Conservation (phyloP, 2,329 filamentous ascomycete genomes). For the Lachnellula occidentalis region DNA sequence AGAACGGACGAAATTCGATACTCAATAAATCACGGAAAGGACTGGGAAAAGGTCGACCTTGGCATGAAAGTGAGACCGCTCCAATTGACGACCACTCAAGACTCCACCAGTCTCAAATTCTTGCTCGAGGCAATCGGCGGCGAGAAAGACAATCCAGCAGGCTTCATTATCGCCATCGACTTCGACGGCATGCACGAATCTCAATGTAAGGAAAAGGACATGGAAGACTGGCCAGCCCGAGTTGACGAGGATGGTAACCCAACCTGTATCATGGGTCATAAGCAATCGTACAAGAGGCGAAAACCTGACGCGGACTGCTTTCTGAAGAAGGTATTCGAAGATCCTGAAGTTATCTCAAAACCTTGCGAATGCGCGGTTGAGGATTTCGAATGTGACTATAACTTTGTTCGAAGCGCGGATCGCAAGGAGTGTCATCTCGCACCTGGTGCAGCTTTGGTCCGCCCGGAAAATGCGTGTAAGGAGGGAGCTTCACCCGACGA, state of each 20-base stretch:
- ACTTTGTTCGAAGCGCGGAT: slow-evolving; percentile 67
- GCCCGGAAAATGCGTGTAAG: slow-evolving; percentile 71
- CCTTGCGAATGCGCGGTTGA: slow-evolving; percentile 73
- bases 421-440: slow-evolving; percentile 62
- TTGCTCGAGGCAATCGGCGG: slow-evolving; percentile 60
- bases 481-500: slow-evolving; percentile 39
- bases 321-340: slow-evolving; percentile 77
- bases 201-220: slow-evolving; percentile 74
- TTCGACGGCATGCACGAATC: slow-evolving; percentile 76
- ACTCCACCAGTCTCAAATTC: slow-evolving; percentile 91
- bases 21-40: slow-evolving; percentile 83
- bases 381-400: slow-evolving; percentile 97
- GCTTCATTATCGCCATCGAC: slow-evolving; percentile 70
- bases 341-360: slow-evolving; percentile 63
- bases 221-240: slow-evolving; percentile 85
- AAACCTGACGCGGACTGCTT: slow-evolving; percentile 89
- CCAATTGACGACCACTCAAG: slow-evolving; percentile 79
- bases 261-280: slow-evolving; percentile 93
- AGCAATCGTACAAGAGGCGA: slow-evolving; percentile 76
- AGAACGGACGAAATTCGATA: slow-evolving; percentile 62
- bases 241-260: slow-evolving; percentile 74
- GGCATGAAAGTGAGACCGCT: slow-evolving; percentile 65
- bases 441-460: slow-evolving; percentile 46
- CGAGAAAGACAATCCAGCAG: slow-evolving; percentile 45
- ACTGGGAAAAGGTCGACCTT: slow-evolving; percentile 70